These are phyloP conservation scores for Tolypocladium amazonense DNA, from an alignment of 2,329 filamentous ascomycete genomes.

Conservation along the genomic window DNA sequence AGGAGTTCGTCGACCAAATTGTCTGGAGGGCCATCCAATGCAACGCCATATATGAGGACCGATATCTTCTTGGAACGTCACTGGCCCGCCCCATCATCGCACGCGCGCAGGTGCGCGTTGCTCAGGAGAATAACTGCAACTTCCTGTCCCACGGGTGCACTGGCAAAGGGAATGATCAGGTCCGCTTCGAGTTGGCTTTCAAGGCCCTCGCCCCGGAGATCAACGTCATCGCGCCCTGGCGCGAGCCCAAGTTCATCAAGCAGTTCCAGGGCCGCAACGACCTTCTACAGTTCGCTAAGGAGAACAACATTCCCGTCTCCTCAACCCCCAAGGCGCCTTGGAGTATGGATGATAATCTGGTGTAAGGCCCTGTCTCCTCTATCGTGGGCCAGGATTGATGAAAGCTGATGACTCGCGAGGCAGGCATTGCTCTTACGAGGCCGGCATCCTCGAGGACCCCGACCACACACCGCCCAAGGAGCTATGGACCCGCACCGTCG, in stretches of 20 bases:
- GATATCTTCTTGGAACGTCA: slow-evolving; percentile 35
- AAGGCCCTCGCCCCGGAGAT: slow-evolving; percentile 44
- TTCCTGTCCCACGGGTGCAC: slow-evolving; percentile 44
- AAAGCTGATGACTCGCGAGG: too few species aligned
- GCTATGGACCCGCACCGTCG: slow-evolving; percentile 45
- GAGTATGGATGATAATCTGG: too few species aligned
- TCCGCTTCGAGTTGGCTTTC: slow-evolving; percentile 18
- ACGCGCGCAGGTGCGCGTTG: slow-evolving; percentile 30
- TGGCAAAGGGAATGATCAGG: slow-evolving; percentile 39
- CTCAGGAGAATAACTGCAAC: slow-evolving; percentile 25
- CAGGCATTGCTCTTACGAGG: slow-evolving; percentile 67
- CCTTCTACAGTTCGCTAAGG: slow-evolving; percentile 58
- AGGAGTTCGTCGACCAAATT: slow-evolving; percentile 65
- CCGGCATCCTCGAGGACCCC: slow-evolving; percentile 51
- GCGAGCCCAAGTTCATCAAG: slow-evolving; percentile 38
- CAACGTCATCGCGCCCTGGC: slow-evolving; percentile 63
- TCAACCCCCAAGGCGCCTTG: too few species aligned
- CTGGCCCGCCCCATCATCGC: slow-evolving; percentile 58
- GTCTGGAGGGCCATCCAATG: slow-evolving; percentile 63
- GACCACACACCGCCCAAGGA: slow-evolving; percentile 50
- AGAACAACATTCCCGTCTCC: slow-evolving; percentile 60
- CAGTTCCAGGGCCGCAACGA: slow-evolving; percentile 48
- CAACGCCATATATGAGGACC: slow-evolving; percentile 52
- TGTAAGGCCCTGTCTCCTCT: too few species aligned
- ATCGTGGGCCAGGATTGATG: too few species aligned